Evolutionary conservation across 2,329 filamentous ascomycete genomes (phyloP).

Genomic region (Dothidotthia symphoricarpi): DNA sequence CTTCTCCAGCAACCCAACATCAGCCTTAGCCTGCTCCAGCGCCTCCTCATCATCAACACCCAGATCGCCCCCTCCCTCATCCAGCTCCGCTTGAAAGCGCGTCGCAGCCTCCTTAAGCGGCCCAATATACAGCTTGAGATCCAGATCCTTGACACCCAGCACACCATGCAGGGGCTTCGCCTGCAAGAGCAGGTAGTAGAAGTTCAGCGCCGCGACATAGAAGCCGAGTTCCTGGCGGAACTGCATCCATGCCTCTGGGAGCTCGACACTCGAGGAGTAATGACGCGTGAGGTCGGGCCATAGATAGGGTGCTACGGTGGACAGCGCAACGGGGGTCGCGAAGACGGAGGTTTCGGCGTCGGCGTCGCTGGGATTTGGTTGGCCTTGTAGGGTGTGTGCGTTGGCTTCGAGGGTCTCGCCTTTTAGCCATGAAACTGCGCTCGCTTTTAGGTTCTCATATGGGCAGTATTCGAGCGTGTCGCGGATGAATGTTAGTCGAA

Average conservation of each 20-base stretch:
- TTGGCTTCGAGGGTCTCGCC: slow-evolving; percentile 55
- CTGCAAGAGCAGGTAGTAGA: slow-evolving; percentile 58
- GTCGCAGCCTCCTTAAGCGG: slow-evolving; percentile 43
- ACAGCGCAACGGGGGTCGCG: slow-evolving; percentile 48
- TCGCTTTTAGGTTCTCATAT: slow-evolving; percentile 56
- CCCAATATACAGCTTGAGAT: slow-evolving; percentile 44
- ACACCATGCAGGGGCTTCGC: slow-evolving; percentile 49
- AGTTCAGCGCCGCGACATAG: slow-evolving; percentile 57
- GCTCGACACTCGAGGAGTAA: slow-evolving; percentile 31
- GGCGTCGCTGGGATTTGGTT: slow-evolving; percentile 11
- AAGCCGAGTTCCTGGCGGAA: slow-evolving; percentile 54
- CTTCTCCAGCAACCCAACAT: slow-evolving; percentile 38
- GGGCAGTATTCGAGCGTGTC: slow-evolving; percentile 56
- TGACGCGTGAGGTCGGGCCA: slow-evolving; percentile 51
- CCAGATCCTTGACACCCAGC: slow-evolving; percentile 49
- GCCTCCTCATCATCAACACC: slow-evolving; percentile 38
- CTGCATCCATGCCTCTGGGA: slow-evolving; percentile 41
- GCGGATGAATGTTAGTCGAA: slow-evolving; percentile 55
- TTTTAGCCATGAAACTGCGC: slow-evolving; percentile 61
- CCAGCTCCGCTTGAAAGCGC: slow-evolving; percentile 40
- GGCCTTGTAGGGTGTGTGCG: slow-evolving; percentile 21
- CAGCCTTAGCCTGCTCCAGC: slow-evolving; percentile 33
- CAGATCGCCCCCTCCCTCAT: slow-evolving; percentile 37
- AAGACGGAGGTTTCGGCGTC: slow-evolving; percentile 41
- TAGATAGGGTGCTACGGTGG: slow-evolving; percentile 51